Base-by-base conservation (phyloP, 2,329 filamentous ascomycete species). In the Colletotrichum siamense region DNA sequence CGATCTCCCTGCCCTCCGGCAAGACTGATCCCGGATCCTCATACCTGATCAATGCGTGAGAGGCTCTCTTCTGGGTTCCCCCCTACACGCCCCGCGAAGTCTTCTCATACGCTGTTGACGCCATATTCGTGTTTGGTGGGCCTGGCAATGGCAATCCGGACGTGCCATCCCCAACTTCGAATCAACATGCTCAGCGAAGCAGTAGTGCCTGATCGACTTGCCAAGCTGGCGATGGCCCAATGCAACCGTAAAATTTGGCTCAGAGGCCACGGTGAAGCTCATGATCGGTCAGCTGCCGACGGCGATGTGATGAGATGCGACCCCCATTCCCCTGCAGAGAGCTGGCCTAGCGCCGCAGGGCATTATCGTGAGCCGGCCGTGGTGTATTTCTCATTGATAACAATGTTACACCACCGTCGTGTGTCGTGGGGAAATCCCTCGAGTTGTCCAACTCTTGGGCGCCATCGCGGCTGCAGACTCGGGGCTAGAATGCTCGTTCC, bases 241-340 rank as follows among this genome's bases (percentile, higher is more conserved):
- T 62, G 71, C 71, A 73, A 64, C 71, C 30, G 30, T 52, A 49
- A 64, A 44, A 28, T 52, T 64, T 55, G 71, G 65, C 71, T 39
- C 66, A 59, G 59, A 44, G 30, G 39, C 57, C 9, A 32, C 9
- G 10, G 9, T 28, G 39, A 65, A 30, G 66, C n/a, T n/a, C 71
- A 73, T 73, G 71, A 57, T 74, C 71, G 71, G 66, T 59, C 71
- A 70, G 71, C 59, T 74, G 66, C 66, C 71, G 72, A 66, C 66
- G 30, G 32, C 59, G 59, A 71, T 36, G 71, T 57, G 39, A 71
- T 71, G 34, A 66, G 16, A 39, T 57, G 66, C 32, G 61, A 52
- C 44, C 59, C 49, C 26, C 67, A 59, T 32, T 36, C 34, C 59
- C 18, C 36, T 44, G 10, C 36, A 30, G 13, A 26, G n/a, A 65